Evolutionary conservation across 2,329 filamentous ascomycete genomes (phyloP), one percentile per base, ranked within the genome.

Genomic region (Curvularia lunata): DNA sequence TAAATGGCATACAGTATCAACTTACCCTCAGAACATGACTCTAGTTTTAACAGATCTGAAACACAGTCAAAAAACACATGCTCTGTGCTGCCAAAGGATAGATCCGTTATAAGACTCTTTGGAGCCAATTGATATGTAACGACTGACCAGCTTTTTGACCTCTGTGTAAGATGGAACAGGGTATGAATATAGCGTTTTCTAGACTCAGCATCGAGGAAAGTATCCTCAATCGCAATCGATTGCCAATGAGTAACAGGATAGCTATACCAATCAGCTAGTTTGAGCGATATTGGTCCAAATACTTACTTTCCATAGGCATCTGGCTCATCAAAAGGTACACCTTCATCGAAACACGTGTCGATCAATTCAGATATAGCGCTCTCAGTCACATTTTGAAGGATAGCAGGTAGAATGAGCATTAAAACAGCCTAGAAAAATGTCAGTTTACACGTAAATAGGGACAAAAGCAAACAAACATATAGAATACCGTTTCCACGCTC

Each of bases 301-400:
- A 32, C 27, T 21, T 13, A 32, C 43, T 12, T 9, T 19, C 25
- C 25, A 13, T 46, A 4, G 2, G 43, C n/a, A 46, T 46, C 27
- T 46, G 12, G 18, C 8, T 46, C 43, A 7, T 28, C 10, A 2
- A 28, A 46, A 10, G 43, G 43, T 7, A 46, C 43, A 5, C 43
- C 43, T 32, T 28, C 25, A 2, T 28, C 8, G 9, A 32, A 30
- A 21, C 43, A 46, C 10, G 5, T 5, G 12, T 46, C 18, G 8
- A 46, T 19, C 5, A 46, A 13, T 28, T 28, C 3, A 21, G 9
- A 32, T 18, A 13, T 8, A 30, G n/a, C 18, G n/a, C n/a, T 19
- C 27, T 30, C n/a, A 19, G 12, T 1, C 4, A 0, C 3, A 32
- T 21, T 3, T 7, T 0, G 8, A 10, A 4, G 4, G 2, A 3